These are phyloP conservation scores for Pichia kudriavzevii DNA, from an alignment of 1,139 yeast genomes.

Conservation along the genomic window DNA sequence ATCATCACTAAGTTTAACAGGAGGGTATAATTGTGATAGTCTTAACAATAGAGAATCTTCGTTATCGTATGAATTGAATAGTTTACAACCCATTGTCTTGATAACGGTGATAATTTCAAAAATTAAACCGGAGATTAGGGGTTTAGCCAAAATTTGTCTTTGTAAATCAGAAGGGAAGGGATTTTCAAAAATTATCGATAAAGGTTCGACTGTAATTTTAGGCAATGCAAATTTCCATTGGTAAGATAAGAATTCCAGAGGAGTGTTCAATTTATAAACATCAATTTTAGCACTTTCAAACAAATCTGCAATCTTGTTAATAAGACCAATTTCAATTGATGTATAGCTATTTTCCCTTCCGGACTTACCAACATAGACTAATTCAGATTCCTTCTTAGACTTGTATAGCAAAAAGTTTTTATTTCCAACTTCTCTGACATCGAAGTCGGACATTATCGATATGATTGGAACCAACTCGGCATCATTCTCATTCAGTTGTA, in stretches of 20 bases:
- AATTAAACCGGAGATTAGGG: slow-evolving; percentile 71
- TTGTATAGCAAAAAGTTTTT: slow-evolving; percentile 29
- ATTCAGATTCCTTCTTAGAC: slow-evolving; percentile 28
- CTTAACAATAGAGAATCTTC: slow-evolving; percentile 51
- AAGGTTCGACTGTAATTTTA: slow-evolving; percentile 67
- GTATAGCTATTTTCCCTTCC: slow-evolving; percentile 25
- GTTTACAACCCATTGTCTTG: slow-evolving; percentile 69
- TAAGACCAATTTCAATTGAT: slow-evolving; percentile 22
- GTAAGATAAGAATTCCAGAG: slow-evolving; percentile 56
- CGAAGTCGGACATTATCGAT: slow-evolving; percentile 60
- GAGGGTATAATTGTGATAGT: slow-evolving; percentile 44
- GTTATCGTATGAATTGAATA: slow-evolving; percentile 57
- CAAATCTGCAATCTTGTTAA: slow-evolving; percentile 29
- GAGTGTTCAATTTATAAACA: slow-evolving; percentile 42
- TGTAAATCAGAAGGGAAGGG: slow-evolving; percentile 52
- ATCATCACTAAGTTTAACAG: slow-evolving; percentile 26
- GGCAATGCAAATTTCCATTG: slow-evolving; percentile 87
- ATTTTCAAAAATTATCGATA: slow-evolving; percentile 65
- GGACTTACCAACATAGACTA: slow-evolving; percentile 29
- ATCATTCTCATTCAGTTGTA: slow-evolving; percentile 31
- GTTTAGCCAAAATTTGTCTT: slow-evolving; percentile 72
- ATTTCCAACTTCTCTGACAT: slow-evolving; percentile 37
- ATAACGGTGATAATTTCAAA: slow-evolving; percentile 68
- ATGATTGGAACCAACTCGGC: slow-evolving; percentile 39
- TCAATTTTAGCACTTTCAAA: slow-evolving; percentile 32